Conservation (phyloP, 164 flowering plant genomes). For the Liriodendron chinense region DNA sequence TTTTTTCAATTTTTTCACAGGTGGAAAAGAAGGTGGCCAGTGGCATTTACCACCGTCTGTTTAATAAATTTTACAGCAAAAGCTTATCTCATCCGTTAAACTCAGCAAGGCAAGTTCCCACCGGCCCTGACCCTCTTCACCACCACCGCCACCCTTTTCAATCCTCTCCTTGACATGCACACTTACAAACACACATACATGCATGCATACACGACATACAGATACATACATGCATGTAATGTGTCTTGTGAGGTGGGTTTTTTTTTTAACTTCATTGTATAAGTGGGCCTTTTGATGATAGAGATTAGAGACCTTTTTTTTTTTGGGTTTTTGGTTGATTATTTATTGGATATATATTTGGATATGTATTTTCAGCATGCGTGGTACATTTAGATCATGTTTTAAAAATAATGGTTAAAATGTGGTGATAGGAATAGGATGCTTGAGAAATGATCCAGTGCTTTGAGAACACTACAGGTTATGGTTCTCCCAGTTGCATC, state of each 20-base stretch:
- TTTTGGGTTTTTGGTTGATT: not conserved
- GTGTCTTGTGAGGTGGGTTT: not conserved
- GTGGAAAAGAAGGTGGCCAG: not conserved
- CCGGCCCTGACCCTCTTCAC: slow-evolving; percentile 51
- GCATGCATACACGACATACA: too few species aligned
- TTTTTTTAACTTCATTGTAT: not conserved
- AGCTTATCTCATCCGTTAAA: slow-evolving; percentile 3
- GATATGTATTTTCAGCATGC: too few species aligned
- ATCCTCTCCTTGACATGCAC: slow-evolving; percentile 16
- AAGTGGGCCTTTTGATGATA: not conserved
- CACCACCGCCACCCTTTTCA: slow-evolving; percentile 29
- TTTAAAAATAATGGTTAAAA: too few species aligned
- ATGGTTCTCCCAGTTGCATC: too few species aligned
- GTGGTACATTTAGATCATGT: too few species aligned
- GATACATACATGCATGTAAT: not conserved
- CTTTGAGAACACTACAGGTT: too few species aligned
- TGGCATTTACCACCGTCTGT: not conserved
- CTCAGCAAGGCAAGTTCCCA: slow-evolving; percentile 40
- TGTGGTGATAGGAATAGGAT: too few species aligned
- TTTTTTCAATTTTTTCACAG: not conserved
- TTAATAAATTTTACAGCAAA: not conserved
- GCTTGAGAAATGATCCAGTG: too few species aligned
- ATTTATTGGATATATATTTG: too few species aligned
- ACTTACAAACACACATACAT: not conserved
- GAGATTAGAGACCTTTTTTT: not conserved